A percentile compares a stretch with the other conserved stretches of the same genome.
phyloP scores from a whole-genome alignment of 805 yeast genomes.

The Myxozyma melibiosi region DNA sequence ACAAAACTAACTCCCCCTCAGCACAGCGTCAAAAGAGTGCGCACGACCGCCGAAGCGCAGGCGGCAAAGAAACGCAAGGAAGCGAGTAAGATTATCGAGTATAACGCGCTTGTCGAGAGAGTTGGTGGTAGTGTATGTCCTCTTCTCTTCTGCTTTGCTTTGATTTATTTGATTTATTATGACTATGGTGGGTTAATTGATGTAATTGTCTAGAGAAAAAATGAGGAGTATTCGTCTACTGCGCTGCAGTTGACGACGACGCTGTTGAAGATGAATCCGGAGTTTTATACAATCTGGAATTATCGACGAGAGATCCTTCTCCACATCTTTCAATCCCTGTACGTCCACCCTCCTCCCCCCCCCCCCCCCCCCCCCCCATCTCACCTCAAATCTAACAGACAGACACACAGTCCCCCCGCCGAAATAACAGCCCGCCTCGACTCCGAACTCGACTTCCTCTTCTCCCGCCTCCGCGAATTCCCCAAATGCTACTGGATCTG shows the following conservation, averaged over 20 bases:
- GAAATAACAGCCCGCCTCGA: conserved; percentile 45
- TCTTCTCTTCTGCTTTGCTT: background rate
- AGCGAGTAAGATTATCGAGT: conserved; percentile 58
- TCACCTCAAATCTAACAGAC: conserved; percentile 36
- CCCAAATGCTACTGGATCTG: conserved; percentile 98
- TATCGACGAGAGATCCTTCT: conserved; percentile 72
- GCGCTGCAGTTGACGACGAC: conserved; percentile 58
- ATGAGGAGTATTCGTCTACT: conserved; percentile 41
- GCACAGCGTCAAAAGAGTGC: conserved; percentile 74
- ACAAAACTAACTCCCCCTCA: too few species aligned
- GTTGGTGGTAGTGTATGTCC: conserved; percentile 45
- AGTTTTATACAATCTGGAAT: conserved; percentile 88
- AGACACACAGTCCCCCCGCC: conserved; percentile 25
- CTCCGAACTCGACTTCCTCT: conserved; percentile 63
- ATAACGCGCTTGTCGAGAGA: conserved; percentile 50
- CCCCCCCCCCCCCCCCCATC: too few species aligned
- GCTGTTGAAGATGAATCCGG: conserved; percentile 73
- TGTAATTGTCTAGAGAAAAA: conserved; percentile 38
- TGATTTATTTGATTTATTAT: background rate
- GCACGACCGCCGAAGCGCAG: conserved; percentile 57
- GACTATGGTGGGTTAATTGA: too few species aligned
- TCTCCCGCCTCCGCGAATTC: conserved; percentile 58
- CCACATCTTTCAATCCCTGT: conserved; percentile 38
- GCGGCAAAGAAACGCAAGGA: conserved; percentile 58
- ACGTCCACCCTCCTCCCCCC: background rate